These are phyloP conservation scores for Brassica cretica DNA, from an alignment of 345 rosid genomes.

Conservation along the genomic window DNA sequence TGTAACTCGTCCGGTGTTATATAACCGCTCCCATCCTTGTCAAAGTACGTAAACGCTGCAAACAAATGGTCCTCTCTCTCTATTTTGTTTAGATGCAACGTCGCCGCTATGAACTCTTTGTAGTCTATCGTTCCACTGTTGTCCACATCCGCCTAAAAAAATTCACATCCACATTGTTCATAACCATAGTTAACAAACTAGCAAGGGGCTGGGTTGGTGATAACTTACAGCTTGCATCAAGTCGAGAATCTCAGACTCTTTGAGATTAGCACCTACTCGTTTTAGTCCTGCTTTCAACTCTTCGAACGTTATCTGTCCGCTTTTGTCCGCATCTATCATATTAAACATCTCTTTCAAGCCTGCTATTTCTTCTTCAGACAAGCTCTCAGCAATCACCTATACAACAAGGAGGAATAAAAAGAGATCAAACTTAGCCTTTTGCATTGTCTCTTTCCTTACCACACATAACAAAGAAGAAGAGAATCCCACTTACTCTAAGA, in stretches of 20 bases:
- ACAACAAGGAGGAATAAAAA: slow-evolving; percentile 10
- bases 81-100: slow-evolving; percentile 83
- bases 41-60: slow-evolving; percentile 84
- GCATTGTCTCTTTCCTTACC: slow-evolving; percentile 1
- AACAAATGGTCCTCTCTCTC: slow-evolving; percentile 76
- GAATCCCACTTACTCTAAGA: slow-evolving; percentile 51
- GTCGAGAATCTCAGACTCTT: slow-evolving; percentile 84
- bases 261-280: slow-evolving; percentile 78
- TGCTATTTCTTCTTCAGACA: slow-evolving; percentile 90
- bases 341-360: slow-evolving; percentile 89
- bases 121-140: slow-evolving; percentile 83
- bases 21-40: slow-evolving; percentile 90
- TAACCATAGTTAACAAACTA: background rate
- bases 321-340: slow-evolving; percentile 81
- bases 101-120: slow-evolving; percentile 86
- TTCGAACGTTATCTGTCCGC: slow-evolving; percentile 83
- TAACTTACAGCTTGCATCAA: slow-evolving; percentile 85
- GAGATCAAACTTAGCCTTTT: slow-evolving; percentile 1
- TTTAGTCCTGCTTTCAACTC: slow-evolving; percentile 80
- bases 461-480: slow-evolving; percentile 18
- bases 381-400: slow-evolving; percentile 81
- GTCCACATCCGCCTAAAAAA: slow-evolving; percentile 74
- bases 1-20: slow-evolving; percentile 89
- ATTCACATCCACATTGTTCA: slow-evolving; percentile 25
- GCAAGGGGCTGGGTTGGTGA: background rate